Evolutionary conservation across 306 rosid genomes (phyloP).

Genomic region (Casuarina glauca): DNA sequence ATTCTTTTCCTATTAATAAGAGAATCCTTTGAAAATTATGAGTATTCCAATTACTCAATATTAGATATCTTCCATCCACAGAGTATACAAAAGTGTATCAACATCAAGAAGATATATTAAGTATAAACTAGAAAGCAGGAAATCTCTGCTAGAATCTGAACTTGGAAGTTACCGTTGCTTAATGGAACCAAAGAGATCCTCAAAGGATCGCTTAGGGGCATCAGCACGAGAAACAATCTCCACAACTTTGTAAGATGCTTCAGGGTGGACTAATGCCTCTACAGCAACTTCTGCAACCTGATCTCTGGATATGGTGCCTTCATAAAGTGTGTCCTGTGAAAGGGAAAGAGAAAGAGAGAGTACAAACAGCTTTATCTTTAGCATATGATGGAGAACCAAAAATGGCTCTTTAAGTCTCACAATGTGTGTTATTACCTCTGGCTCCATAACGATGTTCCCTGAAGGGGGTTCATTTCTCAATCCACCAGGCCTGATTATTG

Average conservation of each 20-base stretch:
- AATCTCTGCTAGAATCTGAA: constrained; percentile 9
- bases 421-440: constrained; percentile 60
- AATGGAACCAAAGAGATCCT: constrained; percentile 85
- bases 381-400: not conserved
- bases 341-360: constrained; percentile 4
- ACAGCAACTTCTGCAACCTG: constrained; percentile 91
- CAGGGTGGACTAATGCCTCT: constrained; percentile 74
- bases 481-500: constrained; percentile 96
- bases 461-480: constrained; percentile 86
- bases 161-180: constrained; percentile 44
- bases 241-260: constrained; percentile 88
- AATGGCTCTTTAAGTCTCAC: constrained; percentile 9
- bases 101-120: constrained; percentile 3
- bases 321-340: constrained; percentile 75
- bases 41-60: not conserved
- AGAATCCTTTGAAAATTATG: not conserved
- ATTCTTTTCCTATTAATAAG: not conserved
- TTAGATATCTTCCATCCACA: not conserved
- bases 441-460: constrained; percentile 85
- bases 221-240: constrained; percentile 77
- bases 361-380: not conserved
- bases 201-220: constrained; percentile 68
- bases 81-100: not conserved
- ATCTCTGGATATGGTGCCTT: constrained; percentile 87
- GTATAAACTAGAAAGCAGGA: constrained; percentile 14